Percentiles rank a stretch among this genome's conserved stretches.
Conservation (phyloP, 1,284 basidiomycete species). For the Boletus smithii region DNA sequence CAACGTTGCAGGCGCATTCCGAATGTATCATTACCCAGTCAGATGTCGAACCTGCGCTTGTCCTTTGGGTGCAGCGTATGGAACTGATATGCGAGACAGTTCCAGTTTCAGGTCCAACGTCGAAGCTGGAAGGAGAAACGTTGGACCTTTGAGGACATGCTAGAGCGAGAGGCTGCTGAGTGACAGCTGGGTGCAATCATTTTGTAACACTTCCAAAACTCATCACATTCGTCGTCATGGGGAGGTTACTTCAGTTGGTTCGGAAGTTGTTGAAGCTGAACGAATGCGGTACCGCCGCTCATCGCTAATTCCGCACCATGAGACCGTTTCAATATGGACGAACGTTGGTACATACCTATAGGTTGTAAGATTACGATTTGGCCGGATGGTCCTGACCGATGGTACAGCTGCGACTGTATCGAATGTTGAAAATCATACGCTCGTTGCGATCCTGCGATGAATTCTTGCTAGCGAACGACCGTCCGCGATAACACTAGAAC, state of each 20-base stretch:
- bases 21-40: background rate
- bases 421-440: no score
- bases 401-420: no score
- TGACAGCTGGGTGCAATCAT: background rate
- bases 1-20: background rate
- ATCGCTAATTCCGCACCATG: background rate
- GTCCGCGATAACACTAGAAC: no score
- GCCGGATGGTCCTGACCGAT: no score
- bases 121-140: background rate
- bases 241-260: background rate
- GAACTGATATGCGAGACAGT: no score
- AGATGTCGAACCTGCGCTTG: background rate
- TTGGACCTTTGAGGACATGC: background rate
- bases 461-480: no score
- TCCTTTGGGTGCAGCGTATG: background rate
- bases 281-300: background rate
- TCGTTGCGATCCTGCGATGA: no score
- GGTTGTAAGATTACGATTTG: no score
- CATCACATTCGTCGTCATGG: background rate
- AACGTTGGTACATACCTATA: background rate
- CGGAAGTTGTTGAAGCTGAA: background rate
- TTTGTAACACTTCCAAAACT: background rate
- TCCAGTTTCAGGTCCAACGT: no score
- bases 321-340: background rate
- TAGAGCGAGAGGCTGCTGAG: no score